Percentiles rank a stretch among this genome's conserved stretches.
phyloP scores from a whole-genome alignment of 345 rosid genomes.

The Lepidium didymum region DNA sequence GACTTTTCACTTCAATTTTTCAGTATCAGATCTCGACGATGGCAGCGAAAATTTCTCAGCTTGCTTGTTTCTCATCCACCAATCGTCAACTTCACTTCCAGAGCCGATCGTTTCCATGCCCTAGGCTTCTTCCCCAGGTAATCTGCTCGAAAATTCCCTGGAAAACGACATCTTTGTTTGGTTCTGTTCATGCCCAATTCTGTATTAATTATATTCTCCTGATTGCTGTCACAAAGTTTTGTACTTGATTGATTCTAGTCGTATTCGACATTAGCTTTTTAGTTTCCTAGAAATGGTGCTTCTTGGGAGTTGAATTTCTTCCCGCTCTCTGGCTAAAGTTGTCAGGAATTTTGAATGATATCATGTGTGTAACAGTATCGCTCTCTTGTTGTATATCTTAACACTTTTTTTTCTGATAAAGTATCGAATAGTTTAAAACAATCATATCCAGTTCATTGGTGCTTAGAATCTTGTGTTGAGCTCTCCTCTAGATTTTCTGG shows the following conservation, averaged over 20 bases:
- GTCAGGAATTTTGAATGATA: background rate
- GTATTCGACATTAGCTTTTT: background rate
- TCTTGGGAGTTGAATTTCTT: background rate
- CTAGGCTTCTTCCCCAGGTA: conserved; percentile 49
- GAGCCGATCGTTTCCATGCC: conserved; percentile 27
- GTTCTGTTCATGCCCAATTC: background rate
- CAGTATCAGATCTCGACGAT: conserved; percentile 24
- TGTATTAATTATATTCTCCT: background rate
- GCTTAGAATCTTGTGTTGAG: background rate
- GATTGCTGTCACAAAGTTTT: background rate
- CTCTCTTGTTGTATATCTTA: too few relatives aligned
- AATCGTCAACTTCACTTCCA: conserved; percentile 40
- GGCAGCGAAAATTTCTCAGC: conserved; percentile 48
- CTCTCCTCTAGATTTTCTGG: background rate
- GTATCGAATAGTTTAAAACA: background rate
- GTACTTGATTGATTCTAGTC: background rate
- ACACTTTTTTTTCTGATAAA: background rate
- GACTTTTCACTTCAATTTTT: background rate
- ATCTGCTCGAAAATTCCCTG: background rate
- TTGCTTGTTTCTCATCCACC: conserved; percentile 52
- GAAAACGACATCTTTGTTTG: background rate
- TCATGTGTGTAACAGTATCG: background rate
- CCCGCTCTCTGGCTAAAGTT: background rate
- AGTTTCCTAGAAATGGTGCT: background rate
- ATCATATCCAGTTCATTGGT: background rate